Percentiles rank a stretch among this genome's conserved stretches.
Evolutionary conservation across 1,284 basidiomycete species (phyloP).

Genomic region (Kalmanozyma brasiliensis): DNA sequence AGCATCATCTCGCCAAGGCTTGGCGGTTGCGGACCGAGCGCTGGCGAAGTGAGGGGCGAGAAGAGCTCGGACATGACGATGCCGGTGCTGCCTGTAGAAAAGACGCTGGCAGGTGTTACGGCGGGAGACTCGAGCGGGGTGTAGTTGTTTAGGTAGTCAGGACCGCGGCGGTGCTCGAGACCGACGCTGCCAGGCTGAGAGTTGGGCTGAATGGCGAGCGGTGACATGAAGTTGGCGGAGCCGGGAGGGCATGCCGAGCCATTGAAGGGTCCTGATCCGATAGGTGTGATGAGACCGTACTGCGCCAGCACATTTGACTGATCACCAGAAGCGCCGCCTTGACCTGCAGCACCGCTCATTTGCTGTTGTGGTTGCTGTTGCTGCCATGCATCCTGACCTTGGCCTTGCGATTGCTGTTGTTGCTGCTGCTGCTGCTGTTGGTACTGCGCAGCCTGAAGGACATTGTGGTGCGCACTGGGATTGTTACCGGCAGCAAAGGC

Average conservation of each 20-base stretch:
- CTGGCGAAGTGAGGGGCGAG: slow-evolving; percentile 74
- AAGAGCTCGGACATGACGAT: slow-evolving; percentile 71
- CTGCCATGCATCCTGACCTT: slow-evolving; percentile 22
- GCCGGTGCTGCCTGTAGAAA: slow-evolving; percentile 64
- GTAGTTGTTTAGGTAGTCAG: slow-evolving; percentile 38
- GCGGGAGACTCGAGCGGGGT: slow-evolving; percentile 62
- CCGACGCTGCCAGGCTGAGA: slow-evolving; percentile 38
- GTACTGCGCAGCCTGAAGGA: slow-evolving; percentile 28
- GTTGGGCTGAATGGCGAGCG: slow-evolving; percentile 55
- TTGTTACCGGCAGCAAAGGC: slow-evolving; percentile 46
- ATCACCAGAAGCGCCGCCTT: slow-evolving; percentile 9
- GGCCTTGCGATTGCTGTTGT: slow-evolving; percentile 5
- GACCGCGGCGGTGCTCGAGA: slow-evolving; percentile 32
- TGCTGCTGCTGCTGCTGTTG: slow-evolving; percentile 28
- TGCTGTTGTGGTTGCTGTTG: slow-evolving; percentile 25
- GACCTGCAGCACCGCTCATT: slow-evolving; percentile 7
- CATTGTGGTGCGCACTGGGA: slow-evolving; percentile 38
- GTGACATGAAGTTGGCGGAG: slow-evolving; percentile 53
- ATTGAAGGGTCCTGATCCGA: slow-evolving; percentile 55
- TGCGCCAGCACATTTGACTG: slow-evolving; percentile 46
- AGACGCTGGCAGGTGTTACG: slow-evolving; percentile 66
- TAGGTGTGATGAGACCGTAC: slow-evolving; percentile 61
- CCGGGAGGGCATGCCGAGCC: slow-evolving; percentile 34
- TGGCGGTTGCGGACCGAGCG: slow-evolving; percentile 70
- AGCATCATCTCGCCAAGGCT: slow-evolving; percentile 55